phyloP scores from a whole-genome alignment of 192 early-diverging fungal species.

The Linnemannia zychae region DNA sequence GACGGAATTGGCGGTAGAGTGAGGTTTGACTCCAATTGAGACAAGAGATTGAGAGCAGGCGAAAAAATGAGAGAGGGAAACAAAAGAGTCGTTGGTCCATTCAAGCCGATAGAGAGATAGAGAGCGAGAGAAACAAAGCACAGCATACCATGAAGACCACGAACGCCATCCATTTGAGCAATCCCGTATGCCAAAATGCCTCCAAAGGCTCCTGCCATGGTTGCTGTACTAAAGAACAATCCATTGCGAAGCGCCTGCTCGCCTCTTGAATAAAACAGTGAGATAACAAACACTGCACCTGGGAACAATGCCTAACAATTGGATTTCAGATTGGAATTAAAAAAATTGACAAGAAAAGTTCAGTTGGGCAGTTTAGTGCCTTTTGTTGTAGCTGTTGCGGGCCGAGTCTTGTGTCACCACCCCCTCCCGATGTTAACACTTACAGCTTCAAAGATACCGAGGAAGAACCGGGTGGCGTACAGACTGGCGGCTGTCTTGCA shows the following conservation, averaged over 20 bases:
- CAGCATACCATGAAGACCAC: slow-evolving; percentile 42
- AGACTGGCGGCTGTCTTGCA: slow-evolving; percentile 48
- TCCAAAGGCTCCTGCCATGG: slow-evolving; percentile 69
- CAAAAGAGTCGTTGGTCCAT: background rate
- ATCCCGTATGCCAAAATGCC: slow-evolving; percentile 74
- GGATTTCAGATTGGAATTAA: slow-evolving; percentile 7
- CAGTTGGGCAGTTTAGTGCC: background rate
- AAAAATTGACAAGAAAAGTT: too few relatives aligned
- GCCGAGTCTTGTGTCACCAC: background rate
- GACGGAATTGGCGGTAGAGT: background rate
- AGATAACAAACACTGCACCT: slow-evolving; percentile 64
- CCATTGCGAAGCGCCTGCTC: slow-evolving; percentile 66
- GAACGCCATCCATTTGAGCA: slow-evolving; percentile 59
- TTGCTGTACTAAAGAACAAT: slow-evolving; percentile 62
- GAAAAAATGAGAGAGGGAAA: background rate
- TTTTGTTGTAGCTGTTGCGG: background rate
- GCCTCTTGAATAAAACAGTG: slow-evolving; percentile 63
- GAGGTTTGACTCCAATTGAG: background rate
- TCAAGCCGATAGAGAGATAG: background rate
- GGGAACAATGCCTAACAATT: slow-evolving; percentile 61
- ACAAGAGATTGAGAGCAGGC: background rate
- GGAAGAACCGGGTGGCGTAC: slow-evolving; percentile 52
- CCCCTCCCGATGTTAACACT: background rate
- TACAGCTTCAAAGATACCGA: slow-evolving; percentile 32
- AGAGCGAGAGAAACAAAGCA: too few relatives aligned